phyloP scores from a whole-genome alignment of 2,329 filamentous ascomycete genomes.

The Diaporthe vexans region DNA sequence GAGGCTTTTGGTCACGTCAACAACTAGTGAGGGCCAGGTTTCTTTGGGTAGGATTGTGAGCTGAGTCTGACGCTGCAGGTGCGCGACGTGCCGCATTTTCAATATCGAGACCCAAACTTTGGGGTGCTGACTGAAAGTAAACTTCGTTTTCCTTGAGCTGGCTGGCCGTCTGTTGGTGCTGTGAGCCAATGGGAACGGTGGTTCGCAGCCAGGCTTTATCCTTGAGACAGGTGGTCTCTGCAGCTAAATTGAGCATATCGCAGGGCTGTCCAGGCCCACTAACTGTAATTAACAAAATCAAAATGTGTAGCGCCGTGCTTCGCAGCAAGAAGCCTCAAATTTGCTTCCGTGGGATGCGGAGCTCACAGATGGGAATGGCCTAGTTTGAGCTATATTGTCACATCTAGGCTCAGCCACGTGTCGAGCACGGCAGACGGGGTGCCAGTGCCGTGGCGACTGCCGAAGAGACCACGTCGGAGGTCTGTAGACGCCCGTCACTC shows the following conservation, averaged over 20 bases:
- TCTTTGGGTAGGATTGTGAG: slow-evolving; percentile 36
- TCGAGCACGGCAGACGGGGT: slow-evolving; percentile 27
- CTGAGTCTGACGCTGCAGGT: slow-evolving; percentile 28
- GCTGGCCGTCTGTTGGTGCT: slow-evolving; percentile 12
- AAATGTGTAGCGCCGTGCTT: slow-evolving; percentile 10
- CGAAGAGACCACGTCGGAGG: slow-evolving; percentile 1
- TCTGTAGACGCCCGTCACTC: slow-evolving; percentile 8
- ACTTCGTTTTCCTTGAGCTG: slow-evolving; percentile 3
- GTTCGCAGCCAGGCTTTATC: slow-evolving; percentile 20
- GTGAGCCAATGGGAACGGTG: slow-evolving; percentile 11
- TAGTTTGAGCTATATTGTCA: slow-evolving; percentile 16
- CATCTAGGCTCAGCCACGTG: slow-evolving; percentile 36
- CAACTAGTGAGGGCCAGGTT: neutral
- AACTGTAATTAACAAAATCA: slow-evolving; percentile 8
- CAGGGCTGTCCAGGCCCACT: slow-evolving; percentile 11
- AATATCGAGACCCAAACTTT: slow-evolving; percentile 39
- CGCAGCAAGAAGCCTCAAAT: neutral
- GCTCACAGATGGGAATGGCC: neutral
- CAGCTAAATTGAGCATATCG: slow-evolving; percentile 17
- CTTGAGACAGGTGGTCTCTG: slow-evolving; percentile 28
- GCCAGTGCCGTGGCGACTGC: slow-evolving; percentile 32
- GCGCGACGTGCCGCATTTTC: slow-evolving; percentile 30
- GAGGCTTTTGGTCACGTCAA: slow-evolving; percentile 25
- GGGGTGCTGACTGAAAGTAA: neutral
- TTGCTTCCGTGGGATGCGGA: slow-evolving; percentile 2